Percentiles rank a stretch among this genome's conserved stretches.
Evolutionary conservation across 169 alveolate species (phyloP).

Genomic region (Plasmodium sp.): DNA sequence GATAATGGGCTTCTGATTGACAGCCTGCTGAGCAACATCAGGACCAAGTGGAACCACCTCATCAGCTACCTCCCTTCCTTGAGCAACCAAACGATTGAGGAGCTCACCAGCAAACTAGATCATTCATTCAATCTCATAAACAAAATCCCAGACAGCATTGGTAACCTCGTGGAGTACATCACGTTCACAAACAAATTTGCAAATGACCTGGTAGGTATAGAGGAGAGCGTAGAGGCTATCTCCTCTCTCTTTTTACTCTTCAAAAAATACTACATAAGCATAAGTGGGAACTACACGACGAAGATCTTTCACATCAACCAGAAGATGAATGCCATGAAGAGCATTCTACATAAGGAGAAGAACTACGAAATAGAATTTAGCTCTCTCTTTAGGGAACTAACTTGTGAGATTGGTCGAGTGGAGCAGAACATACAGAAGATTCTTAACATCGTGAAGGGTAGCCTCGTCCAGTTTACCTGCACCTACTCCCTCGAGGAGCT

Average conservation of each 20-base stretch:
- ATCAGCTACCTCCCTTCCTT: constrained; percentile 50
- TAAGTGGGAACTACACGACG: constrained; percentile 45
- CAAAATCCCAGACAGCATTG: constrained; percentile 6
- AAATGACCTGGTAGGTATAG: constrained; percentile 8
- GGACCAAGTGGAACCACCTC: constrained; percentile 11
- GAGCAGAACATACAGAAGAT: constrained; percentile 21
- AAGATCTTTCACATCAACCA: constrained; percentile 41
- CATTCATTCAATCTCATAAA: constrained; percentile 11
- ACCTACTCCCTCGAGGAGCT: neutral
- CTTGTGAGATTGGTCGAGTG: neutral
- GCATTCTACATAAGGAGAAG: constrained; percentile 6
- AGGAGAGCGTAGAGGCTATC: constrained; percentile 39
- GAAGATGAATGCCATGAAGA: constrained; percentile 22
- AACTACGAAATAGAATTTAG: constrained; percentile 37
- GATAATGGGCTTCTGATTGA: constrained; percentile 16
- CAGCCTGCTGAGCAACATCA: constrained; percentile 16
- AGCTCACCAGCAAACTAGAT: neutral
- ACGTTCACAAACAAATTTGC: neutral
- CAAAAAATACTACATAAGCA: constrained; percentile 48
- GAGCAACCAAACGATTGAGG: constrained; percentile 21
- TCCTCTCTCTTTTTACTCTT: constrained; percentile 34
- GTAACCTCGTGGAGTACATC: constrained; percentile 25
- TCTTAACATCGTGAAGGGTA: neutral
- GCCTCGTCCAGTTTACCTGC: neutral
- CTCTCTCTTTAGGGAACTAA: constrained; percentile 1